These are phyloP conservation scores for Macroventuria anomochaeta DNA, from an alignment of 2,329 filamentous ascomycete species.

Conservation along the genomic window DNA sequence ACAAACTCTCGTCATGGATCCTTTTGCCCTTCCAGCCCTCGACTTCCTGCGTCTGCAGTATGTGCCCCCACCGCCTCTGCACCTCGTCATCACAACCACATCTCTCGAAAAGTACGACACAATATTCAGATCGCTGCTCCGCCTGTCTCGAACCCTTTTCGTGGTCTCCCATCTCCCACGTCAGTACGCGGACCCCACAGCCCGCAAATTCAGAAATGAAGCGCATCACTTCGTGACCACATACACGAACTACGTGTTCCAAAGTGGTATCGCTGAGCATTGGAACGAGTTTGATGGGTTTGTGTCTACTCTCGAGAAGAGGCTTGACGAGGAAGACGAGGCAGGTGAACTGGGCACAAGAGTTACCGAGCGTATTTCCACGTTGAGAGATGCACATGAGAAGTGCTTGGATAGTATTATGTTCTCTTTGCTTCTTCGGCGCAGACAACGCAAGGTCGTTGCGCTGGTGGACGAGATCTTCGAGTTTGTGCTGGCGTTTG, in stretches of 20 bases:
- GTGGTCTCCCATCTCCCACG: conserved; percentile 61
- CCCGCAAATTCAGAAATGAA: conserved; percentile 68
- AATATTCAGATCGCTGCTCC: conserved; percentile 80
- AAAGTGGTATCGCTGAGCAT: conserved; percentile 73
- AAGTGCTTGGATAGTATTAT: conserved; percentile 76
- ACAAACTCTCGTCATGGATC: conserved; percentile 82
- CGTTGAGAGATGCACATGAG: conserved; percentile 73
- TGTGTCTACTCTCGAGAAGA: conserved; percentile 67
- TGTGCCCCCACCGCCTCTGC: conserved; percentile 73
- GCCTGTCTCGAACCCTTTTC: conserved; percentile 78
- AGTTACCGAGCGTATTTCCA: conserved; percentile 66
- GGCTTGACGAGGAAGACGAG: conserved; percentile 55
- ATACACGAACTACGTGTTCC: conserved; percentile 79
- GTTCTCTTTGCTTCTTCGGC: conserved; percentile 73
- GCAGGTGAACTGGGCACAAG: conserved; percentile 56
- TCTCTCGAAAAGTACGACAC: conserved; percentile 82
- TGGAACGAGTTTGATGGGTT: conserved; percentile 75
- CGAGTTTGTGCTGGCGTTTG: conserved; percentile 71
- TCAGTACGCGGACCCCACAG: conserved; percentile 26
- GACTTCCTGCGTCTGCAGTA: conserved; percentile 92
- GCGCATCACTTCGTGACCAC: conserved; percentile 79
- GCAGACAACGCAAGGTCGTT: conserved; percentile 75
- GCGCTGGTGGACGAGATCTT: conserved; percentile 80
- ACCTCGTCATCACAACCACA: conserved; percentile 73
- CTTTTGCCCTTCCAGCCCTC: conserved; percentile 82